phyloP scores from a whole-genome alignment of 2,329 filamentous ascomycete genomes.

The Botrytis squamosa region DNA sequence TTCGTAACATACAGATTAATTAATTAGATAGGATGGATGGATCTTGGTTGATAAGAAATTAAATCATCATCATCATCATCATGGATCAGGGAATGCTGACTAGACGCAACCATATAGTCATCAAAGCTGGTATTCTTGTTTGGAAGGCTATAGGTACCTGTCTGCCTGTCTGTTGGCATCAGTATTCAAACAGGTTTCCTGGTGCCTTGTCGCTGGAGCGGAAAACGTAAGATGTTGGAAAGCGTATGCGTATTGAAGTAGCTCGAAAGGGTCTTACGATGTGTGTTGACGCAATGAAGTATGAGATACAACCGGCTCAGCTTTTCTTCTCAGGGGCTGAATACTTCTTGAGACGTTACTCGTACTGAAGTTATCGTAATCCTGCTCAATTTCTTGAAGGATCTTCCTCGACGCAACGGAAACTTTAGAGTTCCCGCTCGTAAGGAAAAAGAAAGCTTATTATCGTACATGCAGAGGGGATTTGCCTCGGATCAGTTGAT shows the following conservation, averaged over 20 bases:
- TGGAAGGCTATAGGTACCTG: neutral
- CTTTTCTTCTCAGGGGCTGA: neutral
- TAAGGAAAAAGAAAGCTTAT: neutral
- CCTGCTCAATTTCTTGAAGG: neutral
- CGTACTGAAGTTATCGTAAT: neutral
- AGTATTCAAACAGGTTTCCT: neutral
- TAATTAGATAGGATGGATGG: neutral
- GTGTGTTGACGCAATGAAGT: neutral
- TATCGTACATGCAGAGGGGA: neutral
- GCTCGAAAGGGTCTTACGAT: neutral
- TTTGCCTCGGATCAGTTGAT: neutral
- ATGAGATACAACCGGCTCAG: neutral
- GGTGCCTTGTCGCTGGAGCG: neutral
- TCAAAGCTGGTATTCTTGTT: neutral
- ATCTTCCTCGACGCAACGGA: neutral
- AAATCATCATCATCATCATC: neutral
- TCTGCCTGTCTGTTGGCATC: neutral
- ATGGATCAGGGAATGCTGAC: conserved; percentile 9
- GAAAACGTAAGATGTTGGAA: neutral
- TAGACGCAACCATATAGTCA: neutral
- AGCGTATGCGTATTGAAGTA: neutral
- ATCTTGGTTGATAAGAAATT: neutral
- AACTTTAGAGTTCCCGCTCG: neutral
- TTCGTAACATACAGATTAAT: conserved; percentile 2
- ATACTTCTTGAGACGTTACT: neutral